Evolutionary conservation across 2,329 filamentous ascomycete genomes (phyloP), one percentile per base, ranked within the genome.

Genomic region (Cryphonectria radicalis): DNA sequence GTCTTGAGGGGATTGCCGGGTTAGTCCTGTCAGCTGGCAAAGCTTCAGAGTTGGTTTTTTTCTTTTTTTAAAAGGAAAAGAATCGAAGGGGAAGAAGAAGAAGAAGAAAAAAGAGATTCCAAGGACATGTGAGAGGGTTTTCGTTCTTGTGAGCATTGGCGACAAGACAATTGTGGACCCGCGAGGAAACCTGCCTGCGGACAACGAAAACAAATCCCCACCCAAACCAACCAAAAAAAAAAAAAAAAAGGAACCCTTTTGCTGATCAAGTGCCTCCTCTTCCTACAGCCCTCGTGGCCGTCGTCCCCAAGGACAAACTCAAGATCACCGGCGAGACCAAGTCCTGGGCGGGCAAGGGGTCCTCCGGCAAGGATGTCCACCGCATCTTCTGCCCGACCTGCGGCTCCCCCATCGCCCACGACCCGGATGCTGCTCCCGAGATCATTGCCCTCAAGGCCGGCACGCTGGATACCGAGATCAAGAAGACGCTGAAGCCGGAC

Each of bases 361-460:
- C 82, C 72, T 91, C 89, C 0, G 90, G 90, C 78, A 86, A 90
- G 67, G 80, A 82, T 71, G 90, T 92, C 73, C 89, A 91, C 84
- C 89, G 90, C 75, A 83, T 91, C 80, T 92, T 92, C 85, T 92
- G 90, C 85, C 83, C 84, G 74, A 89, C 91, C 78, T 92, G 90
- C 81, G 90, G 90, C 74, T 91, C 88, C 22, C 90, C 90, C 73
- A 91, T 92, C 76, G 90, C 90, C 72, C 90, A 92, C 80, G 90
- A 92, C 80, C 90, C 90, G 37, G 89, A 92, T 71, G 87, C 87
- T n/a, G 89, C 89, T n/a, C 90, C 89, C 50, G 85, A 87, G 74
- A 91, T 92, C 81, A 91, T 92, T 76, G 90, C 89, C 73, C 81
- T 92, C 78, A 92, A 92, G 87, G 90, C 85, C 46, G 90, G 90